Percentiles rank a stretch among this genome's conserved stretches.
Conservation (phyloP, 495 filamentous ascomycete species). For the Penicillium robsamsonii region DNA sequence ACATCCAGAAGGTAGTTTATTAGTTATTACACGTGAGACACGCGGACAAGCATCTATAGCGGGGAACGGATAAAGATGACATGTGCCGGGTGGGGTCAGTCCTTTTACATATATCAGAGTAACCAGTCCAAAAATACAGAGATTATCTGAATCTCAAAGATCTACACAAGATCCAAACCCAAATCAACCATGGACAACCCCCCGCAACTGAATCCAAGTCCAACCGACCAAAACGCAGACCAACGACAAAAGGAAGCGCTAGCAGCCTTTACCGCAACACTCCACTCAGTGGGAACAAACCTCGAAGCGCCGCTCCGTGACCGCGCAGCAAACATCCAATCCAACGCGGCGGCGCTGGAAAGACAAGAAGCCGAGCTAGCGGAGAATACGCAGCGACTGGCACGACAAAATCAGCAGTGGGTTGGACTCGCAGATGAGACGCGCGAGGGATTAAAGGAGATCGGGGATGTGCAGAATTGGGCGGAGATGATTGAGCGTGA, state of each 20-base stretch:
- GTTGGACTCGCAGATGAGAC: constrained; percentile 66
- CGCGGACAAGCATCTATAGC: neutral
- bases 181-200: neutral
- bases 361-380: constrained; percentile 70
- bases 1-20: too few relatives aligned
- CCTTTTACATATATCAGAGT: neutral
- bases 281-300: constrained; percentile 66
- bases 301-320: constrained; percentile 67
- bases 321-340: constrained; percentile 73
- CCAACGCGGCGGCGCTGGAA: constrained; percentile 64
- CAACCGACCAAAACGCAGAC: constrained; percentile 9
- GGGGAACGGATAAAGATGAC: constrained; percentile 1
- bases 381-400: constrained; percentile 62
- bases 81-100: constrained; percentile 1
- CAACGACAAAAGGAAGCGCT: constrained; percentile 58
- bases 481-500: constrained; percentile 94
- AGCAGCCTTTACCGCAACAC: constrained; percentile 72
- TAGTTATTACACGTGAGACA: neutral
- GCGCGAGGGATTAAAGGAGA: constrained; percentile 76
- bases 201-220: neutral
- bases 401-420: constrained; percentile 68
- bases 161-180: neutral
- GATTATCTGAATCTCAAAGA: neutral
- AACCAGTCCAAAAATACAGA: neutral
- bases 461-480: constrained; percentile 97